Conservation (phyloP, 2,329 filamentous ascomycete genomes). For the Gnomoniopsis sp. region DNA sequence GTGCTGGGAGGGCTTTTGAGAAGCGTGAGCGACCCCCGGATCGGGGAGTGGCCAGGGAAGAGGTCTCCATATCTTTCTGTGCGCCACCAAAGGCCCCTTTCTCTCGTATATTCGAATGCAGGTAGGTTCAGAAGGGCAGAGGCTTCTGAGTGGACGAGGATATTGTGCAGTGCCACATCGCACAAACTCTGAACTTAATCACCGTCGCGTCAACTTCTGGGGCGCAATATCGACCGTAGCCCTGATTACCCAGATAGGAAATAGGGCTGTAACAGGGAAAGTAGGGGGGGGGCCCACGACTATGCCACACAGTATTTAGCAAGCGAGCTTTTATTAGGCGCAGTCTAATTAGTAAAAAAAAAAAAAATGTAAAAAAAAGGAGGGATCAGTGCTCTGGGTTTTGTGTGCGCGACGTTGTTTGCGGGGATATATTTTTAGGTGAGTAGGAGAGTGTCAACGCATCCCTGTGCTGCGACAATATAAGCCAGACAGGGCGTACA, state of each 20-base stretch:
- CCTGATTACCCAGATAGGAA: not conserved
- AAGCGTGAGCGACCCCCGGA: slow-evolving; percentile 48
- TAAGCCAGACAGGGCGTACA: not conserved
- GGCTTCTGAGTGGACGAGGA: slow-evolving; percentile 3
- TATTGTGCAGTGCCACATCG: slow-evolving; percentile 4
- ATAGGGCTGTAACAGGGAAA: slow-evolving; percentile 1
- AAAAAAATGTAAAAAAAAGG: no score
- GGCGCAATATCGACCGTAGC: slow-evolving; percentile 7
- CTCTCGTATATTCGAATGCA: not conserved
- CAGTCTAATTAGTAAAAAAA: not conserved
- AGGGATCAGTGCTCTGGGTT: not conserved
- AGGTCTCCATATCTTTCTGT: slow-evolving; percentile 23
- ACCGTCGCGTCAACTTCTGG: slow-evolving; percentile 3
- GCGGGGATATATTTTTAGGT: slow-evolving; percentile 12
- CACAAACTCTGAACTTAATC: slow-evolving; percentile 2
- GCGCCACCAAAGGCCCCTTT: slow-evolving; percentile 1
- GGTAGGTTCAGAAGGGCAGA: not conserved
- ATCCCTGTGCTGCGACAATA: not conserved
- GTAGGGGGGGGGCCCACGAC: not conserved
- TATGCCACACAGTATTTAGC: not conserved
- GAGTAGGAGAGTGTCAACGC: not conserved
- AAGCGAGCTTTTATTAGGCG: not conserved
- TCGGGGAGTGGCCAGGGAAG: slow-evolving; percentile 24
- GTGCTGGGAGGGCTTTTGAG: slow-evolving; percentile 55
- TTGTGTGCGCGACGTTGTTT: no score